These are phyloP conservation scores for Sclerotinia minor DNA, from an alignment of 2,329 filamentous ascomycete species.

Conservation along the genomic window DNA sequence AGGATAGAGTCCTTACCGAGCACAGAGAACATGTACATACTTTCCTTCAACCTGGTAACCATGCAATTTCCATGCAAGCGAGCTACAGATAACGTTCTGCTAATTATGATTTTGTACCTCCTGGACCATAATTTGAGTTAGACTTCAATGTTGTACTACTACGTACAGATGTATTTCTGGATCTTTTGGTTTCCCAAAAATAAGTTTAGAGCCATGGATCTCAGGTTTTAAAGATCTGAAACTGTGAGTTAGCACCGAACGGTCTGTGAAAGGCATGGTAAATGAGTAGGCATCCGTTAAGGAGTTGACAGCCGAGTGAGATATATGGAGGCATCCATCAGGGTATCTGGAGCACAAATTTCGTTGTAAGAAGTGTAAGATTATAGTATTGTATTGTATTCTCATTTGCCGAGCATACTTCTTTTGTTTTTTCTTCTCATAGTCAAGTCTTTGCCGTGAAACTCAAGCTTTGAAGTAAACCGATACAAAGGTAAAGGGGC, in stretches of 20 bases:
- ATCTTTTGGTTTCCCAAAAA: neutral
- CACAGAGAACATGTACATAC: neutral
- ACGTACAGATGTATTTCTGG: conserved; percentile 1
- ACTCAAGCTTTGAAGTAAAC: neutral
- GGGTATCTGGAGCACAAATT: neutral
- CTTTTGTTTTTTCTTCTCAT: neutral
- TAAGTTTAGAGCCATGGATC: neutral
- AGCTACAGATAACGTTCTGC: conserved; percentile 15
- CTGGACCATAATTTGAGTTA: neutral
- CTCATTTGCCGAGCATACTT: neutral
- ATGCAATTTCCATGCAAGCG: conserved; percentile 12
- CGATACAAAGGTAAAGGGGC: neutral
- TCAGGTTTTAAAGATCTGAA: conserved; percentile 15
- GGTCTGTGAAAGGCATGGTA: conserved; percentile 11
- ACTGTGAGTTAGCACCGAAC: conserved; percentile 8
- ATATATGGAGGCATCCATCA: neutral
- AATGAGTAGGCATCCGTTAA: conserved; percentile 13
- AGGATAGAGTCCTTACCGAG: neutral
- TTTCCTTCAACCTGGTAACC: neutral
- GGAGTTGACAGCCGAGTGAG: conserved; percentile 14
- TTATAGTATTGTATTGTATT: neutral
- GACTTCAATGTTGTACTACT: neutral
- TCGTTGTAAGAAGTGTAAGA: neutral
- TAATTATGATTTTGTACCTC: neutral
- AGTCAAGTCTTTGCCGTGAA: neutral